A percentile compares a stretch with the other conserved stretches of the same genome.
Conservation (phyloP, 106 monocot genomes). For the Apostasia ramifera region DNA sequence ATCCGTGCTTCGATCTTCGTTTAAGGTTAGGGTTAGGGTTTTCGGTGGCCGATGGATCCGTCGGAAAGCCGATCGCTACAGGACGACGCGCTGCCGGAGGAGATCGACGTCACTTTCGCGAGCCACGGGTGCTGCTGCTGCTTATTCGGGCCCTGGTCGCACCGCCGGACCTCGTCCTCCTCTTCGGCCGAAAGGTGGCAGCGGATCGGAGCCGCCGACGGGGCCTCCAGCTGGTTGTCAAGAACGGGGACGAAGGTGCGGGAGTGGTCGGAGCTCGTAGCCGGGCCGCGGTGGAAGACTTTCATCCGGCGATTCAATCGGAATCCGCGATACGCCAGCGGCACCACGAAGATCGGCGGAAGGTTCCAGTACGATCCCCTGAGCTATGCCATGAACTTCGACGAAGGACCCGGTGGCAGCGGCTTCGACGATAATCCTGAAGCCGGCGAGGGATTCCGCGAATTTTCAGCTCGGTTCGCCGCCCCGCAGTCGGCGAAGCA, state of each 20-base stretch:
- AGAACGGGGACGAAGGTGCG: constrained; percentile 14
- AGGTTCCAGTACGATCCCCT: constrained; percentile 48
- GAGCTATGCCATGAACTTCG: constrained; percentile 69
- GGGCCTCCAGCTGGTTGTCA: neutral
- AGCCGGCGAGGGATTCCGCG: constrained; percentile 23
- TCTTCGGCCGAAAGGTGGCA: neutral
- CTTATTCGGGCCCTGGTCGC: neutral
- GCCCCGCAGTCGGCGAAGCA: constrained; percentile 27
- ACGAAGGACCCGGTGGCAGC: constrained; percentile 34
- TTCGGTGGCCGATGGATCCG: neutral
- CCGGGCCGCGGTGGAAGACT: constrained; percentile 69
- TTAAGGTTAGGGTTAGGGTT: constrained; percentile 9
- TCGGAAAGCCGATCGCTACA: neutral
- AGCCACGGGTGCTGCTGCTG: neutral
- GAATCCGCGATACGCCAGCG: neutral
- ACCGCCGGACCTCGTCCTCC: neutral
- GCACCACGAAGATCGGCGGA: neutral
- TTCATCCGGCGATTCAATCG: constrained; percentile 49
- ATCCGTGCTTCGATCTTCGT: too few relatives aligned
- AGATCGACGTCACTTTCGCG: neutral
- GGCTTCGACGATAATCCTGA: constrained; percentile 11
- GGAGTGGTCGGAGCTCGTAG: constrained; percentile 55
- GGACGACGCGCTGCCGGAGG: neutral
- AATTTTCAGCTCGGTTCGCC: constrained; percentile 67
- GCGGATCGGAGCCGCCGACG: neutral